Evolutionary conservation across 2,329 filamentous ascomycete species (phyloP), one percentile per base, ranked within the genome.

Genomic region (Monosporascus sp.): DNA sequence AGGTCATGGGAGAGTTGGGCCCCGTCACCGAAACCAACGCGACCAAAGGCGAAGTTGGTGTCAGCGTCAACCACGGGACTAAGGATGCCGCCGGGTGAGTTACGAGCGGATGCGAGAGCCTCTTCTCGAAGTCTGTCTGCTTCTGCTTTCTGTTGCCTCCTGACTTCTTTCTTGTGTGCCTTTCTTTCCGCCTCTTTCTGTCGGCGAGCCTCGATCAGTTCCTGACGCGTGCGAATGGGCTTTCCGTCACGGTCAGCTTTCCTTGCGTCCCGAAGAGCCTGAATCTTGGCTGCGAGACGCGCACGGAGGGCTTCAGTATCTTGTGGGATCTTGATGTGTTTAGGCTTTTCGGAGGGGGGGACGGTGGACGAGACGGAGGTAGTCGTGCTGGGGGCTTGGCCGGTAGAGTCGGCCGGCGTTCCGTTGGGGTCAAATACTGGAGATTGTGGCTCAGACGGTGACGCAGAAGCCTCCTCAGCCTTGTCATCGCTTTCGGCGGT

Each of bases 11-110:
- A 89, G 48, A 95, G 78, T 57, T 88, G 81, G 50, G 90, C 82
- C 39, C 93, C 93, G 67, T 97, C 93, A 5, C 83, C 83, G 68
- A 97, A 99, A 11, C 90, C 85, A n/a, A 99, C 85, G 37, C 90
- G 87, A 35, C 92, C 91, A 70, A 97, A 99, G 6, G 90, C 85
- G 68, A 96, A 95, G 74, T 87, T 89, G 65, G 84, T 86, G 3
- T 78, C 73, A 36, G 77, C 18, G 54, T 79, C 77, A 27, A 82
- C 70, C 9, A 76, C 72, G 0, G 81, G 79, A 62, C 78, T 82
- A 70, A 84, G 77, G 52, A 82, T 77, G 56, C 77, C 74, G 4
- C 70, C 70, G 17, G 83, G 83, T 3, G 83, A 86, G 63, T 82
- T 82, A 53, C 82, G 80, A 11, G 82, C 81, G 45, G 76, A 79